Conservation (phyloP, 2,329 filamentous ascomycete genomes). For the Clarireedia sp. region DNA sequence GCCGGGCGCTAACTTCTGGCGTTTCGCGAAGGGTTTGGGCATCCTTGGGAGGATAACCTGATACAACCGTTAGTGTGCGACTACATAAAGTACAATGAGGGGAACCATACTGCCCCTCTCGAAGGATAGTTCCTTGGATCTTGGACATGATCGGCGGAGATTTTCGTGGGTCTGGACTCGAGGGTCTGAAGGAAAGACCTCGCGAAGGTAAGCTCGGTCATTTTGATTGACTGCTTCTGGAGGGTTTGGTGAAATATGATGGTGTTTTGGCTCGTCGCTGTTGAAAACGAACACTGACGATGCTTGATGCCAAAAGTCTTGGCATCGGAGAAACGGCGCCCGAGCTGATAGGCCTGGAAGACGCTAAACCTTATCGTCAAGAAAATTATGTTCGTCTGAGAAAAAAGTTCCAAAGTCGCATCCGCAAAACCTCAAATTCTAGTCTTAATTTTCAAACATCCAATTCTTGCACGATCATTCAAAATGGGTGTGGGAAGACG, state of each 20-base stretch:
- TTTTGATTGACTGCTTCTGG: constrained; percentile 32
- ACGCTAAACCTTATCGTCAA: constrained; percentile 21
- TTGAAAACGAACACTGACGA: neutral
- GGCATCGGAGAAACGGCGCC: constrained; percentile 13
- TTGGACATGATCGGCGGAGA: constrained; percentile 84
- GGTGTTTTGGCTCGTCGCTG: neutral
- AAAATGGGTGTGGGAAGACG: constrained; percentile 84
- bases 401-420: constrained; percentile 15
- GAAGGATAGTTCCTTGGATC: constrained; percentile 72
- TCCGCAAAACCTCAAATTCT: constrained; percentile 5
- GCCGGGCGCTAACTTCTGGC: constrained; percentile 40
- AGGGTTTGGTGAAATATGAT: neutral
- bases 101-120: constrained; percentile 59
- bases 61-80: constrained; percentile 6
- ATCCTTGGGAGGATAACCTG: constrained; percentile 68
- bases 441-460: constrained; percentile 6
- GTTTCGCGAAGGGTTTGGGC: constrained; percentile 44
- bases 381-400: constrained; percentile 13
- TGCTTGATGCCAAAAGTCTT: constrained; percentile 3
- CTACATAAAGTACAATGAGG: neutral
- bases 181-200: constrained; percentile 74
- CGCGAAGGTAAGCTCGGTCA: constrained; percentile 81
- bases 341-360: constrained; percentile 6
- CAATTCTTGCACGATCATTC: constrained; percentile 15
- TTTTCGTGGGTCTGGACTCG: constrained; percentile 69